Conservation (phyloP, 179 eudicot genomes). For the Silene noctiflora region DNA sequence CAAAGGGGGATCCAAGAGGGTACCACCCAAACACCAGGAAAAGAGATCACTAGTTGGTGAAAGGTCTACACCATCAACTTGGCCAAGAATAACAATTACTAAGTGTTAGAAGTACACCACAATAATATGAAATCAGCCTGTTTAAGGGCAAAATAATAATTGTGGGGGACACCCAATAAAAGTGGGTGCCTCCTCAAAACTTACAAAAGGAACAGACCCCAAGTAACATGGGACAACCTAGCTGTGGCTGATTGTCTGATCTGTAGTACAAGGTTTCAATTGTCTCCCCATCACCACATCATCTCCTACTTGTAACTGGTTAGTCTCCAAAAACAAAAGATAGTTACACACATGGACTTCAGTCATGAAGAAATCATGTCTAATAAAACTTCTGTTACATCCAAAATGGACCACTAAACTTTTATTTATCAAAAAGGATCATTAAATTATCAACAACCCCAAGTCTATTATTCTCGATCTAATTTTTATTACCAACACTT, state of each 20-base stretch:
- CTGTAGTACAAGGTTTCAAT: constrained; percentile 36
- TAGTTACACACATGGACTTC: constrained; percentile 23
- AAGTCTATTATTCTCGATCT: background rate
- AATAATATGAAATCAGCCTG: background rate
- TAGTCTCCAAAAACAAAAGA: constrained; percentile 16
- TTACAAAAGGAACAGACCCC: constrained; percentile 33
- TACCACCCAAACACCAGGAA: constrained; percentile 22
- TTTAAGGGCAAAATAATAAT: constrained; percentile 24
- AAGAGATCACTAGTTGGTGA: constrained; percentile 8
- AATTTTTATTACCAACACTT: background rate
- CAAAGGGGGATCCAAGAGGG: constrained; percentile 1
- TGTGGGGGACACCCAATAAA: constrained; percentile 33
- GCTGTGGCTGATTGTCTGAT: constrained; percentile 36
- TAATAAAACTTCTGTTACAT: constrained; percentile 3
- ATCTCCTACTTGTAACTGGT: constrained; percentile 9
- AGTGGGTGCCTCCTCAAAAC: constrained; percentile 34
- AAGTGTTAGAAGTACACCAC: constrained; percentile 17
- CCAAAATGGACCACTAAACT: too few species aligned
- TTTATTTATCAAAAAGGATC: background rate
- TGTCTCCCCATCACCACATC: constrained; percentile 33
- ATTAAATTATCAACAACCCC: background rate
- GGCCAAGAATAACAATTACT: constrained; percentile 16
- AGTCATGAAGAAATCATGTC: constrained; percentile 19
- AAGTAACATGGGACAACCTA: constrained; percentile 42
- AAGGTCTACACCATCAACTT: constrained; percentile 12